Base-by-base conservation (phyloP, 345 rosid genomes). In the Syzygium grande region DNA sequence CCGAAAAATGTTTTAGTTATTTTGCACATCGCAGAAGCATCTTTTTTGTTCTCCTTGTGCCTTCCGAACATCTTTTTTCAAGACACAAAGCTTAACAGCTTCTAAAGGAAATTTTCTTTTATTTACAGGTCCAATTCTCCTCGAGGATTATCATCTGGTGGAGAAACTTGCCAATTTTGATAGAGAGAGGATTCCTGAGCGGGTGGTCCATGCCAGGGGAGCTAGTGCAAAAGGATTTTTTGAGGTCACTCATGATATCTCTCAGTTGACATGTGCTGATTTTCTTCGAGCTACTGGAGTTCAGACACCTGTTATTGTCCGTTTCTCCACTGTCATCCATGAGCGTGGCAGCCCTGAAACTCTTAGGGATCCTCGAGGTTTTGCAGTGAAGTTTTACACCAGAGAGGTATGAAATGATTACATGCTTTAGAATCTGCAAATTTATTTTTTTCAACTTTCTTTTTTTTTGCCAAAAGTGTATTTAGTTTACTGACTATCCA, bases 271-370 rank as follows among this genome's bases (percentile, higher is more conserved):
- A n/a, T 95, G 96, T 89, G 99, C 99, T 87, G 99, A 98, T 91
- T 98, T 98, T 90, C 99, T 98, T 46, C 95, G 99, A 49, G 94
- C 97, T 23, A 95, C 99, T 12, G 97, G 99, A 59, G 98, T 92
- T 86, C 98, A 98, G 93, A 98, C 99, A 5, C 99, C 99, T 87
- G 95, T 98, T 34, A 96, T 98, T 85, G 97, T 96, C 85, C 99
- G 99, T 46, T 98, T 98, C 96, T 98, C 99, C 15, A 98, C 99
- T 88, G 99, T 98, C 14, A 93, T 96, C 91, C 99, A 98, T 87
- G 99, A 98, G 90, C 98, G 99, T 89, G 99, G 99, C 91, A 98
- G 99, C 88, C 99, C 99, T 41, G 99, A 98, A 93, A 98, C 99
- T 89, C 90, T 96, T 16, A 96, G 99, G 90, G 99, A 96, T 84